Conservation (phyloP, 306 rosid species). For the Cicer chorassanicum region DNA sequence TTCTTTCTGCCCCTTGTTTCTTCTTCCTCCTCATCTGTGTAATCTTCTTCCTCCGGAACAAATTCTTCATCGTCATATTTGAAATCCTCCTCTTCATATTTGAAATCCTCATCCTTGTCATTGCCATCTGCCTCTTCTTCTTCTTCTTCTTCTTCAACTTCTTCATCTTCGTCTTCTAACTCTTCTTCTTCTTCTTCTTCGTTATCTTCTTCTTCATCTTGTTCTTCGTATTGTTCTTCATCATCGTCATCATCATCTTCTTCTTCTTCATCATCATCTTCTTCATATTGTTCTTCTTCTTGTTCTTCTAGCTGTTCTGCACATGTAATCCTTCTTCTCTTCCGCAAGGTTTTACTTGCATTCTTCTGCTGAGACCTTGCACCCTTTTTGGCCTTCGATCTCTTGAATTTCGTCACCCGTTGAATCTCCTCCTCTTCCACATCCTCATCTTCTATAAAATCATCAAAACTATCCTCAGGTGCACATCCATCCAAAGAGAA, state of each 20-base stretch:
- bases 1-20: constrained; percentile 51
- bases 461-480: constrained; percentile 65
- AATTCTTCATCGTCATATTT: constrained; percentile 78
- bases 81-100: constrained; percentile 59
- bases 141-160: constrained; percentile 41
- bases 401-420: constrained; percentile 47
- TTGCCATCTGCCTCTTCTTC: constrained; percentile 47
- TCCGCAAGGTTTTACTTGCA: constrained; percentile 43
- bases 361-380: constrained; percentile 19
- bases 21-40: constrained; percentile 68
- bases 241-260: constrained; percentile 74
- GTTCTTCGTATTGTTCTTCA: constrained; percentile 69
- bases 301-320: constrained; percentile 32
- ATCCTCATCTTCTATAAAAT: constrained; percentile 37
- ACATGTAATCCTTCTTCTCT: constrained; percentile 42
- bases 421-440: constrained; percentile 53
- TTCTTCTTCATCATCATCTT: constrained; percentile 43
- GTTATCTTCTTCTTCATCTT: constrained; percentile 34
- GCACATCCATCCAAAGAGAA: constrained; percentile 68
- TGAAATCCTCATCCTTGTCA: constrained; percentile 66
- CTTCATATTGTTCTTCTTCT: constrained; percentile 41
- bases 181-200: constrained; percentile 16
- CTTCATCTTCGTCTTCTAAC: not conserved
- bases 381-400: constrained; percentile 58
- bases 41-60: constrained; percentile 78